Percentiles rank a stretch among this genome's conserved stretches.
phyloP scores from a whole-genome alignment of 1,284 basidiomycete genomes.

The Leccinum pachyderme region DNA sequence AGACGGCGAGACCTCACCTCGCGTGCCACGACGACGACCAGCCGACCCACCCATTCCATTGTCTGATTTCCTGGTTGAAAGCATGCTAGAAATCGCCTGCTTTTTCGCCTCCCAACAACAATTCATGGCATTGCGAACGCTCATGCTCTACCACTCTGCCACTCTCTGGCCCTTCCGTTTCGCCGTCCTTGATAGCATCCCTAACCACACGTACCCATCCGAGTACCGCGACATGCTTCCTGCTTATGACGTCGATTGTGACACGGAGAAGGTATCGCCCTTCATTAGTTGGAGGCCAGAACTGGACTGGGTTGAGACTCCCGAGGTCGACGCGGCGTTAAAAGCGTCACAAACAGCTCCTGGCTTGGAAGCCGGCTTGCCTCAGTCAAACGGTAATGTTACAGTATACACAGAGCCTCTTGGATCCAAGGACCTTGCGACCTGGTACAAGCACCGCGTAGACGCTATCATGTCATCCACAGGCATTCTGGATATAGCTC shows the following conservation, averaged over 20 bases:
- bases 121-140: constrained; percentile 54
- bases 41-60: constrained; percentile 50
- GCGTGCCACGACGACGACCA: constrained; percentile 24
- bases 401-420: constrained; percentile 9
- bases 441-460: constrained; percentile 76
- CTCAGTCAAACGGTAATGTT: constrained; percentile 4
- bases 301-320: constrained; percentile 56
- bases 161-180: constrained; percentile 71
- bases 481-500: constrained; percentile 77
- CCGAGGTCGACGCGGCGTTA: constrained; percentile 43
- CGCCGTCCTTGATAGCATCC: constrained; percentile 68
- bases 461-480: constrained; percentile 59
- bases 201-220: constrained; percentile 67
- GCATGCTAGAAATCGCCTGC: constrained; percentile 60
- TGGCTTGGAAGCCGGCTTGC: constrained; percentile 8
- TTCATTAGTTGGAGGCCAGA: constrained; percentile 46
- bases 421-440: constrained; percentile 45
- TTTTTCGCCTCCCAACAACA: constrained; percentile 63
- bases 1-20: constrained; percentile 33
- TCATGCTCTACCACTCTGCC: constrained; percentile 56
- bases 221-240: constrained; percentile 67
- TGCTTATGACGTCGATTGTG: constrained; percentile 45
- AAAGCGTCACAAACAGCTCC: constrained; percentile 19
- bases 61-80: constrained; percentile 59
- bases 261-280: constrained; percentile 41